These are phyloP conservation scores for Fusarium sp. DNA, from an alignment of 2,329 filamentous ascomycete species.

Conservation along the genomic window DNA sequence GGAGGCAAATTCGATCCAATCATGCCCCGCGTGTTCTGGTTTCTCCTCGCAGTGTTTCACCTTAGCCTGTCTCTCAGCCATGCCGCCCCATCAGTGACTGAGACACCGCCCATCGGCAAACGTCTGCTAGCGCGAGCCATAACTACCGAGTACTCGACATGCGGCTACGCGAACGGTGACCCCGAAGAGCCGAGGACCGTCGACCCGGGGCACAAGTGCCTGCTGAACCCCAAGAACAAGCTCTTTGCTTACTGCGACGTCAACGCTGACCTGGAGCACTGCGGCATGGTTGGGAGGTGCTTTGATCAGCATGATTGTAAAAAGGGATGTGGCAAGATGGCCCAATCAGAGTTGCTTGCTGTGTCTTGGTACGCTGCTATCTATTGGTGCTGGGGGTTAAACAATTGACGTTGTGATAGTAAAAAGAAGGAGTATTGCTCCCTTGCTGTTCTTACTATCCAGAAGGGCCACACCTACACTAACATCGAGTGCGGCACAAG, in stretches of 20 bases:
- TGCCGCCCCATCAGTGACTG: slow-evolving; percentile 1
- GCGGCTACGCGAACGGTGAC: slow-evolving; percentile 48
- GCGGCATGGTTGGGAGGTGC: slow-evolving; percentile 52
- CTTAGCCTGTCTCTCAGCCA: not conserved
- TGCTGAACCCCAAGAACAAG: slow-evolving; percentile 47
- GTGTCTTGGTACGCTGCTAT: slow-evolving; percentile 49
- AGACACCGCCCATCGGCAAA: slow-evolving; percentile 16
- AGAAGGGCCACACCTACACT: slow-evolving; percentile 49
- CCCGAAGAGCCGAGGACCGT: slow-evolving; percentile 43
- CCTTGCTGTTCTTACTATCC: slow-evolving; percentile 48
- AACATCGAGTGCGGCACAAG: slow-evolving; percentile 51
- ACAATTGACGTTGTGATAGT: not conserved
- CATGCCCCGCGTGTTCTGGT: slow-evolving; percentile 5
- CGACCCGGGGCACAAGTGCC: slow-evolving; percentile 49
- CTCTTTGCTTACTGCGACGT: slow-evolving; percentile 53
- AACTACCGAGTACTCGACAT: slow-evolving; percentile 39
- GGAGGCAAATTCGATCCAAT: not conserved
- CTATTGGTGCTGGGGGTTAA: not conserved
- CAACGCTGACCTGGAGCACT: slow-evolving; percentile 25
- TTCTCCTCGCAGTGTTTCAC: slow-evolving; percentile 17
- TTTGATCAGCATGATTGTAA: slow-evolving; percentile 49
- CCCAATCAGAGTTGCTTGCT: slow-evolving; percentile 42
- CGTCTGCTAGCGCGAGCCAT: not conserved
- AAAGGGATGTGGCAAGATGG: slow-evolving; percentile 46
- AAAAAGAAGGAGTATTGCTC: slow-evolving; percentile 45